Percentiles rank a stretch among this genome's conserved stretches.
Conservation (phyloP, 805 yeast genomes). For the Candida khao-thaluensis region DNA sequence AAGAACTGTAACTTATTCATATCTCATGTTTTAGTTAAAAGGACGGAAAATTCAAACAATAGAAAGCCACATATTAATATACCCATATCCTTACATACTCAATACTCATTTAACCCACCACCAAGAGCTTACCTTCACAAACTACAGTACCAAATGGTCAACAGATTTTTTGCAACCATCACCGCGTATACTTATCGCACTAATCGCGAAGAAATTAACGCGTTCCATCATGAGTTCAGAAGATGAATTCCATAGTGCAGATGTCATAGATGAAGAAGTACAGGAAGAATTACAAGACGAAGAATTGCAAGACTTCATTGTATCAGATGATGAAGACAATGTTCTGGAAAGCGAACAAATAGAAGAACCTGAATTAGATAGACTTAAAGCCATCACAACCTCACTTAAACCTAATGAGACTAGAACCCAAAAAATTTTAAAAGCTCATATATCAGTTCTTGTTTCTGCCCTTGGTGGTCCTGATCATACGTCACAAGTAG, state of each 20-base stretch:
- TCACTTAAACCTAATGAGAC: conserved; percentile 32
- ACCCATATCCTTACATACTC: no score
- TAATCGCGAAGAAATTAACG: no score
- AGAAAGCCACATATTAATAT: no score
- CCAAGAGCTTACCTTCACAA: no score
- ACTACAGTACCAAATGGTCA: no score
- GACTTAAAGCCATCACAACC: conserved; percentile 24
- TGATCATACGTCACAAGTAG: conserved; percentile 54
- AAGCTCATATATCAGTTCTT: conserved; percentile 74
- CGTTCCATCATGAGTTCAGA: conserved; percentile 8
- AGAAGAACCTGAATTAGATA: conserved; percentile 19
- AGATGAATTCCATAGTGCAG: conserved; percentile 7
- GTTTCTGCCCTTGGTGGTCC: conserved; percentile 91
- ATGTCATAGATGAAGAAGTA: conserved; percentile 23
- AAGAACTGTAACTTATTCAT: no score
- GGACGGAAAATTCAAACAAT: no score
- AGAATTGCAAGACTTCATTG: conserved; percentile 39
- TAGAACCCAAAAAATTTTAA: conserved; percentile 42
- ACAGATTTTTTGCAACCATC: no score
- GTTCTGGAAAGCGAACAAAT: conserved; percentile 12
- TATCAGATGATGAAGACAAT: conserved; percentile 12
- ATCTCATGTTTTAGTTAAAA: no score
- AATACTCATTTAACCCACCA: no score
- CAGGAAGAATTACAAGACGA: conserved; percentile 31
- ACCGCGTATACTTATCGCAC: no score